A percentile compares a stretch with the other conserved stretches of the same genome.
Evolutionary conservation across 1,139 yeast species (phyloP).

Genomic region (Geotrichum fermentans): DNA sequence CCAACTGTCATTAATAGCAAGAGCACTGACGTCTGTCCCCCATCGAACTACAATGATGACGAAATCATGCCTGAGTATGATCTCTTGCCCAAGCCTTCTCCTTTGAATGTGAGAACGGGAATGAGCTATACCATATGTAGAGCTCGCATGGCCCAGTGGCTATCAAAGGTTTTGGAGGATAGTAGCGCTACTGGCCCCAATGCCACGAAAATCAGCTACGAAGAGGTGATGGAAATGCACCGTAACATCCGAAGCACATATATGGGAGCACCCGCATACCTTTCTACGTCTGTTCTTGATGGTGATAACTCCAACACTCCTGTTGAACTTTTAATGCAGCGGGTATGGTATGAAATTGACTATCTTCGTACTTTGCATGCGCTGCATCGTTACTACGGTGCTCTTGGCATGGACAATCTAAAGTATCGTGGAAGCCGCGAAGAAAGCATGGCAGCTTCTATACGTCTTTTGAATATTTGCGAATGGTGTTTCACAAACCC

Average conservation of each 20-base stretch:
- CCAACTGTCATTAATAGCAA: conserved; percentile 30
- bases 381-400: conserved; percentile 34
- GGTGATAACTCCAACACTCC: conserved; percentile 14
- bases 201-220: conserved; percentile 20
- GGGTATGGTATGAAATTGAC: conserved; percentile 34
- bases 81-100: not conserved
- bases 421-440: conserved; percentile 29
- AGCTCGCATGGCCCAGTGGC: conserved; percentile 5
- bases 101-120: conserved; percentile 10
- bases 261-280: conserved; percentile 27
- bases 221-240: conserved; percentile 29
- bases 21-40: conserved; percentile 25
- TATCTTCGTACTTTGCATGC: conserved; percentile 32
- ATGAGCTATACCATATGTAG: conserved; percentile 10
- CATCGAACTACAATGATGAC: conserved; percentile 29
- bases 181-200: conserved; percentile 11
- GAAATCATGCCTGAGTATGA: conserved; percentile 21
- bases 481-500: conserved; percentile 33
- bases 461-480: conserved; percentile 30
- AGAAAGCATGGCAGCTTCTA: conserved; percentile 31
- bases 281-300: conserved; percentile 20
- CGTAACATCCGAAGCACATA: conserved; percentile 27
- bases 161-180: conserved; percentile 4
- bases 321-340: conserved; percentile 30
- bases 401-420: conserved; percentile 25